Conservation (phyloP, 208 protist genomes). For the Willaertia magna region DNA sequence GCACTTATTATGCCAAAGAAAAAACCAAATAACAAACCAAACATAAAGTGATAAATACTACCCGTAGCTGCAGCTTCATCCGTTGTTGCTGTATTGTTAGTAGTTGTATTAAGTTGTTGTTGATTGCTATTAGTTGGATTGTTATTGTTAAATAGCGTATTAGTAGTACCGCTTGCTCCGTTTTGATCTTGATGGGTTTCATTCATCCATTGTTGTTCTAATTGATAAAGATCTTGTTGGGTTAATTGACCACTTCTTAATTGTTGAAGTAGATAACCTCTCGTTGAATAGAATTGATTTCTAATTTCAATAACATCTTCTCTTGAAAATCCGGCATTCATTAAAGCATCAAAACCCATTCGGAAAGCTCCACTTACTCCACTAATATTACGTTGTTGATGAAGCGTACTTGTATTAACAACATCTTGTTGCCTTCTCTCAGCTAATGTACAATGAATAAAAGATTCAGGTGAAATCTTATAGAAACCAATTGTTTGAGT, state of each 20-base stretch:
- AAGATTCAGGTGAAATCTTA: neutral
- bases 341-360: neutral
- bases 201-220: neutral
- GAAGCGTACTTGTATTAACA: neutral
- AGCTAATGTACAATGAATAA: neutral
- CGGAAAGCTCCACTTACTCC: neutral
- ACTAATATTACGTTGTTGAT: neutral
- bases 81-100: neutral
- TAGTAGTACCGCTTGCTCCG: neutral
- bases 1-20: neutral
- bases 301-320: neutral
- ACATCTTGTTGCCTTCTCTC: neutral
- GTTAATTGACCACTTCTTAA: neutral
- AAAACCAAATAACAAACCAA: neutral
- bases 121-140: neutral
- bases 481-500: neutral
- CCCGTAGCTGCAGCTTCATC: neutral
- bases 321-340: neutral
- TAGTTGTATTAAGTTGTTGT: neutral
- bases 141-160: neutral
- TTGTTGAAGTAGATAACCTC: neutral
- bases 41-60: neutral
- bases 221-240: neutral
- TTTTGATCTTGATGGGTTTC: neutral
- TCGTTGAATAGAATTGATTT: neutral